Percentiles rank a stretch among this genome's conserved stretches.
These are phyloP conservation scores for Citrus mangshanensis DNA, from an alignment of 345 rosid genomes.

Conservation along the genomic window DNA sequence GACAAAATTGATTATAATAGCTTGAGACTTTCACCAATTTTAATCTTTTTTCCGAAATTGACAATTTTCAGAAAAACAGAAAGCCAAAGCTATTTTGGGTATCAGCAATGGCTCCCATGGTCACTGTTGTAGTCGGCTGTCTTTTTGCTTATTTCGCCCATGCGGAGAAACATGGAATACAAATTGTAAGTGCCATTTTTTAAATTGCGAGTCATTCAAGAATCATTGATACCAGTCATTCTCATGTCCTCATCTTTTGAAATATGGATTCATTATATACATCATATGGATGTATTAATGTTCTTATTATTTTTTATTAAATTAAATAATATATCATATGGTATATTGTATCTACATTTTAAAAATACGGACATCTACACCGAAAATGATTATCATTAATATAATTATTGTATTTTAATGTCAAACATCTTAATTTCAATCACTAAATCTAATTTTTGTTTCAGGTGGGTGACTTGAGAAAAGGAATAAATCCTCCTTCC, in stretches of 20 bases:
- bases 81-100: slow-evolving; percentile 88
- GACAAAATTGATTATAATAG: no score
- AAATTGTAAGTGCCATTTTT: slow-evolving; percentile 43
- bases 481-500: slow-evolving; percentile 73
- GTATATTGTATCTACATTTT: fast-evolving
- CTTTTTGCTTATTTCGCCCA: slow-evolving; percentile 58
- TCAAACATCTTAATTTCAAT: neutral
- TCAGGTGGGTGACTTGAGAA: slow-evolving; percentile 79
- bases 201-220: neutral
- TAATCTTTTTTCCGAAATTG: neutral
- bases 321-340: no score
- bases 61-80: slow-evolving; percentile 45
- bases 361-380: no score
- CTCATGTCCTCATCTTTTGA: no score
- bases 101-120: slow-evolving; percentile 83
- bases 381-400: no score
- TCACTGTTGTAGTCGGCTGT: slow-evolving; percentile 61
- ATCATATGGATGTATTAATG: no score
- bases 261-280: no score
- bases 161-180: slow-evolving; percentile 57
- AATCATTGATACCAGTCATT: no score
- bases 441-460: neutral
- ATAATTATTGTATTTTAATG: neutral
- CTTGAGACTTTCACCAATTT: neutral
- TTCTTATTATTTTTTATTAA: no score